Base-by-base conservation (phyloP, 352 stramenopile genomes). In the Pythium rhizo-oryzae region DNA sequence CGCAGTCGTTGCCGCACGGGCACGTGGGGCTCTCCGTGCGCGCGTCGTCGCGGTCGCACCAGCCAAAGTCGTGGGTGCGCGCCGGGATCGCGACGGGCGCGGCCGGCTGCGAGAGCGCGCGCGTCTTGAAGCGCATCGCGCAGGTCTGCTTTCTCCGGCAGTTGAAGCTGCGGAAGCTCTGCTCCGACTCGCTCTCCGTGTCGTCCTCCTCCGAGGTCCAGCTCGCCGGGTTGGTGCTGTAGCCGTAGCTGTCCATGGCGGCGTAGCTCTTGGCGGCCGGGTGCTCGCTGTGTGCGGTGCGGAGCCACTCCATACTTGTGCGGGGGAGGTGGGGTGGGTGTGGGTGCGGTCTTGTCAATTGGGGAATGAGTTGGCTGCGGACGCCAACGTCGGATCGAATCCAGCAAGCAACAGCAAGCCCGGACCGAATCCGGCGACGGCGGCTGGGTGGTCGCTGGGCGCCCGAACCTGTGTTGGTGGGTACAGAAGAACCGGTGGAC, bases 121-220 rank as follows among this genome's bases (percentile, higher is more conserved):
- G 61, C 19, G 43, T 65, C 52, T 77, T 77, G 24, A 24, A 15
- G 35, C 72, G 69, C 46, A 63, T 67, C 51, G 81, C 81, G 74
- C 84, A 82, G 47, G 52, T 72, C 28, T 81, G 63, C 58, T 64
- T 64, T 71, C 85, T 79, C 59, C 83, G 77, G 66, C 79, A 67
- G 64, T 82, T 65, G 53, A 85, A 77, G 50, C 84, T 79, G 62
- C 81, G 70, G 69, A 76, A 80, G 50, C 74, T 80, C 25, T 74
- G 78, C 47, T 89, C 81, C 58, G 81, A 87, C 62, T 91, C 83
- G 68, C 76, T 85, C 76, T 91, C 81, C 9, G 83, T 91, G 64
- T 91, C 83, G 39, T 89, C 81, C 43, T 85, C 76, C 15, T 60
- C 54, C 30, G 82, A 91, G 24, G 80, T 76, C 67, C 67, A 74